Base-by-base conservation (phyloP, 2,329 filamentous ascomycete genomes). In the Alternaria postmessia region DNA sequence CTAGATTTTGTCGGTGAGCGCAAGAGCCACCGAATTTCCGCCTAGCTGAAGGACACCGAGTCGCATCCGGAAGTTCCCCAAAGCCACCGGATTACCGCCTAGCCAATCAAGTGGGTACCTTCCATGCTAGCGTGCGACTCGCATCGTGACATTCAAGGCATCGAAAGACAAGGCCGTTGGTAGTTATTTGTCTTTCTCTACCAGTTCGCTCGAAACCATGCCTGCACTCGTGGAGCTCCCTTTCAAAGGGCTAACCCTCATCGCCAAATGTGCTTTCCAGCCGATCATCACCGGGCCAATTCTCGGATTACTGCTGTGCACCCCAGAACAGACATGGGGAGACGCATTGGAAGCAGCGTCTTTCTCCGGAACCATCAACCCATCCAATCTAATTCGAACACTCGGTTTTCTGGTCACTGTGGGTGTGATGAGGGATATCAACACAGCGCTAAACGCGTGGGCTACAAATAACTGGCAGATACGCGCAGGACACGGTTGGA, bases 391-490 rank as follows among this genome's bases (percentile, higher is more conserved):
- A 0, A 32, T 42, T 24, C 51, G 51, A 12, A 41, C 42, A 42
- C 34, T 54, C 16, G 43, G 51, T 12, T 48, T 54, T 30, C 26
- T 59, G 54, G 42, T 42, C 42, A 18, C 51, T 12, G 26, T 48
- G 4, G 56, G 56, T 28, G 26, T 49, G 12, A 34, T 54, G 7
- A 54, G 41, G 8, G 43, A 49, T 24, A 34, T 12, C 30, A 59
- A 59, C 32, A 36, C 42, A 49, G 42, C 51, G 46, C 51, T 59
- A 24, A 59, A 59, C 34, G 42, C 51, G 28, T 59, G 51, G 51
- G 56, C 51, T 5, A 59, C 56, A 22, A 59, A 59, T 5, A 54
- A 47, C 42, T 59, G 51, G 56, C 56, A 59, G 14, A 59, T 54
- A 47, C 28, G 11, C 16, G 56, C 56, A 36, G 51, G 56, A 34